Evolutionary conservation across 2,329 filamentous ascomycete species (phyloP).

Genomic region (Pestalotiopsis sp.): DNA sequence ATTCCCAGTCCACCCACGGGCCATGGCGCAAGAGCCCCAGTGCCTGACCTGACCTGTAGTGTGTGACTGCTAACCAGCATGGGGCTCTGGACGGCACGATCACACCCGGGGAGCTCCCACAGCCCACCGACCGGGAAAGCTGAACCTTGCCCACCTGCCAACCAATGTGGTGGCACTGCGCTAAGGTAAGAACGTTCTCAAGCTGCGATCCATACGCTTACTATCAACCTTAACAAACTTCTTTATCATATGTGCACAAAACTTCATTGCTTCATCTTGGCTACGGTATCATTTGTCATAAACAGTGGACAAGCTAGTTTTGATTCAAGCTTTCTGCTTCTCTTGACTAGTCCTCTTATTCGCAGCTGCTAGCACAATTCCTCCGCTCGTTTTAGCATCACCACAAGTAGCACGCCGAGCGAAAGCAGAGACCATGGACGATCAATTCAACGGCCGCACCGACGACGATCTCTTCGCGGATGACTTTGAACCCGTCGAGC

Average conservation of each 20-base stretch:
- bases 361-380: not conserved
- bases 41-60: too few species aligned
- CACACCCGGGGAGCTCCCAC: not conserved
- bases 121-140: not conserved
- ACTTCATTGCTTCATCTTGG: not conserved
- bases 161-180: not conserved
- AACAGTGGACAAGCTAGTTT: too few species aligned
- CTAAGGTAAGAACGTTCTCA: not conserved
- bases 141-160: not conserved
- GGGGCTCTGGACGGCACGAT: too few species aligned
- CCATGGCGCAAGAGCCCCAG: too few species aligned
- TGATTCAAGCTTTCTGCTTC: too few species aligned
- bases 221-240: not conserved
- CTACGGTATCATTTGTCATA: too few species aligned
- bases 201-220: not conserved
- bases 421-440: constrained; percentile 48
- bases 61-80: too few species aligned
- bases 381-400: not conserved
- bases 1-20: too few species aligned
- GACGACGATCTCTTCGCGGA: constrained; percentile 67
- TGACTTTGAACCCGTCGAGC: constrained; percentile 60
- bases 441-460: constrained; percentile 63
- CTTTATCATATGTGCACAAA: not conserved
- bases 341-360: not conserved
- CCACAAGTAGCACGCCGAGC: not conserved